Percentiles rank a stretch among this genome's conserved stretches.
Conservation (phyloP, 2,329 filamentous ascomycete species). For the Mollisia scopiformis region DNA sequence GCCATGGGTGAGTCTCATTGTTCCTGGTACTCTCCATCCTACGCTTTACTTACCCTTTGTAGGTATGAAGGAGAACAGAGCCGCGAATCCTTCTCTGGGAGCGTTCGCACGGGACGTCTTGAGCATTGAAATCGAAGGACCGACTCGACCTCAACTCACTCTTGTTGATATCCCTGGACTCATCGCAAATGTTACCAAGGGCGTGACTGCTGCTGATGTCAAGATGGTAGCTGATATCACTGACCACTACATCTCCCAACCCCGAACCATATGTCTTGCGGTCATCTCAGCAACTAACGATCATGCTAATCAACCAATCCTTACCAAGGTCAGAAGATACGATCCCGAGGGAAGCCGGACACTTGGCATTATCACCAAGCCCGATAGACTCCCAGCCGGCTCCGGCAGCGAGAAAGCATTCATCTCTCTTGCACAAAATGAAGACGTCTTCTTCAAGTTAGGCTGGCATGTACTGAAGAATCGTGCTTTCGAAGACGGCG, state of each 20-base stretch:
- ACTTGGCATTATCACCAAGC: constrained; percentile 51
- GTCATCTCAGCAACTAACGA: constrained; percentile 48
- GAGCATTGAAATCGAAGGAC: constrained; percentile 33
- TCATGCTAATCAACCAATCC: constrained; percentile 44
- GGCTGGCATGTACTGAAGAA: constrained; percentile 55
- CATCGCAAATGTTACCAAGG: constrained; percentile 31
- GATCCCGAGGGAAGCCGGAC: constrained; percentile 41
- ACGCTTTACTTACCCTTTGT: too few relatives aligned
- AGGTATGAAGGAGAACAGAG: too few relatives aligned
- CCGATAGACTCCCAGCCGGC: constrained; percentile 41
- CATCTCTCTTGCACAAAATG: constrained; percentile 42
- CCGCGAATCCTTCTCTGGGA: neutral
- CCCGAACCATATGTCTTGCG: constrained; percentile 49
- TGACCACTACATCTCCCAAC: constrained; percentile 43
- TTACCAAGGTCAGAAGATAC: constrained; percentile 39
- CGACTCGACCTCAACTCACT: constrained; percentile 30
- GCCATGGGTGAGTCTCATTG: constrained; percentile 28
- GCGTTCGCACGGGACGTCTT: constrained; percentile 34
- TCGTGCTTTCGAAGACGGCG: constrained; percentile 41
- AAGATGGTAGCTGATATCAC: constrained; percentile 36
- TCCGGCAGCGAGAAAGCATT: constrained; percentile 42
- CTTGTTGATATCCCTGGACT: constrained; percentile 41
- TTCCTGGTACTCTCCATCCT: too few relatives aligned
- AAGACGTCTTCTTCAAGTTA: constrained; percentile 44
- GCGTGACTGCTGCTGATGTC: constrained; percentile 31